phyloP scores from a whole-genome alignment of 1,284 basidiomycete genomes.

The Phlebopus sp. region DNA sequence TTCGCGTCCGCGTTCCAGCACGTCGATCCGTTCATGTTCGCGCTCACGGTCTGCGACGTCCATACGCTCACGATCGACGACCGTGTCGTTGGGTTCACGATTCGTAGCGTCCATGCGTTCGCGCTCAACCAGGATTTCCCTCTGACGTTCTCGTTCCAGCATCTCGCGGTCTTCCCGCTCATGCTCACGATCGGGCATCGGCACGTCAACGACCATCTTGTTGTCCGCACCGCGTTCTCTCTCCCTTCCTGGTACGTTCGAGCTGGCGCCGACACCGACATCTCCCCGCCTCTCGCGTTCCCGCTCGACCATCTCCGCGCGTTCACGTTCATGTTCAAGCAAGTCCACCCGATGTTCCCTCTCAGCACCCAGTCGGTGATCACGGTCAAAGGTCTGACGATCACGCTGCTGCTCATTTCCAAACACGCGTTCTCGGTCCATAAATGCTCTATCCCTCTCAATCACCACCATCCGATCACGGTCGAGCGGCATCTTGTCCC shows the following conservation, averaged over 20 bases:
- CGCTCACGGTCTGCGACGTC: conserved; percentile 13
- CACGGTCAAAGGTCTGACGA: no score
- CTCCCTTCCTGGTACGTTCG: no score
- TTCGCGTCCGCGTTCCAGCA: conserved; percentile 13
- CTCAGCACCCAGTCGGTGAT: conserved; percentile 8
- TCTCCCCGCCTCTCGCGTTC: conserved; percentile 20
- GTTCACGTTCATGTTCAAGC: conserved; percentile 28
- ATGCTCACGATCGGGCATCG: conserved; percentile 20
- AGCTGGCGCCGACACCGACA: no score
- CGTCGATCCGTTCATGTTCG: conserved; percentile 1
- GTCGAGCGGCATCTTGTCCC: no score
- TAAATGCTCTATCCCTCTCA: no score
- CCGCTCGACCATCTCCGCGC: conserved; percentile 23
- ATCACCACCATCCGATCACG: no score
- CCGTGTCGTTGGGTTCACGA: no score
- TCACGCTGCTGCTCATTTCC: no score
- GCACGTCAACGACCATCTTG: conserved; percentile 17
- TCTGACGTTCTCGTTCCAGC: conserved; percentile 16
- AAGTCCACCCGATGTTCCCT: conserved; percentile 22
- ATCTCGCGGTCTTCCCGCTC: conserved; percentile 25
- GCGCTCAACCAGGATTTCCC: conserved; percentile 16
- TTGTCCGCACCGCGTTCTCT: conserved; percentile 24
- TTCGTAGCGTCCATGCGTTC: conserved; percentile 18
- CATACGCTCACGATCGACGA: conserved; percentile 19
- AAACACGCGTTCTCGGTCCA: no score